Evolutionary conservation across 23 red algal genomes (phyloP).

Genomic region (Cyanidioschyzon merolae): DNA sequence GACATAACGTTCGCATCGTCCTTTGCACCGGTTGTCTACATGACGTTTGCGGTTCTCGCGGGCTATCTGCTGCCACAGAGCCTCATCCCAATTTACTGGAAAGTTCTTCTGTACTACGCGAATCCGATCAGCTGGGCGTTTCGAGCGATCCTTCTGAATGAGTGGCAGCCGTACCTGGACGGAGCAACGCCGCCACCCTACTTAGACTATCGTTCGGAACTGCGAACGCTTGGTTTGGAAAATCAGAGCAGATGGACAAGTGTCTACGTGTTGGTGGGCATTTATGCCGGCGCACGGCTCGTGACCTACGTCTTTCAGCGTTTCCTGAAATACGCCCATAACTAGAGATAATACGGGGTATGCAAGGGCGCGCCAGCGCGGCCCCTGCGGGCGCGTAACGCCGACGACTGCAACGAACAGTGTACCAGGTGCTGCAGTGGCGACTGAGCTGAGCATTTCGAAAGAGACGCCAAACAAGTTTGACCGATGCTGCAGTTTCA

Average conservation of each 20-base stretch:
- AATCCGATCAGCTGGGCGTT: conserved; percentile 17
- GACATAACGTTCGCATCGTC: neutral
- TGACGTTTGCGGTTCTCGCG: conserved; percentile 1
- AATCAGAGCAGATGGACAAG: neutral
- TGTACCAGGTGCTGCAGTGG: too few species aligned
- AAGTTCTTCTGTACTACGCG: neutral
- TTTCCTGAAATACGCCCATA: conserved; percentile 7
- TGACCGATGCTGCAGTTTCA: too few species aligned
- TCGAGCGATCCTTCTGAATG: conserved; percentile 2
- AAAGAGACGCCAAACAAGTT: too few species aligned
- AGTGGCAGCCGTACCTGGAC: conserved; percentile 10
- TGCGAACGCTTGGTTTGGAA: conserved; percentile 1
- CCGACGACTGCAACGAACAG: too few species aligned
- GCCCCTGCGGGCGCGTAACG: too few species aligned
- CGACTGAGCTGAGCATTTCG: too few species aligned
- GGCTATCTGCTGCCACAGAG: conserved; percentile 9
- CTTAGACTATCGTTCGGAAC: conserved; percentile 9
- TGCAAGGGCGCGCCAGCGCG: too few species aligned
- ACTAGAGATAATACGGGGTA: too few species aligned
- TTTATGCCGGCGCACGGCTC: neutral
- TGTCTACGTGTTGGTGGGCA: conserved; percentile 16
- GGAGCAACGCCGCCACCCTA: conserved; percentile 11
- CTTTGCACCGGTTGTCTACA: conserved; percentile 10
- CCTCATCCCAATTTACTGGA: conserved; percentile 6
- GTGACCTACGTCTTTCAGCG: conserved; percentile 10